Evolutionary conservation across 495 filamentous ascomycete species (phyloP).

Genomic region (Talaromyces stipitatus): DNA sequence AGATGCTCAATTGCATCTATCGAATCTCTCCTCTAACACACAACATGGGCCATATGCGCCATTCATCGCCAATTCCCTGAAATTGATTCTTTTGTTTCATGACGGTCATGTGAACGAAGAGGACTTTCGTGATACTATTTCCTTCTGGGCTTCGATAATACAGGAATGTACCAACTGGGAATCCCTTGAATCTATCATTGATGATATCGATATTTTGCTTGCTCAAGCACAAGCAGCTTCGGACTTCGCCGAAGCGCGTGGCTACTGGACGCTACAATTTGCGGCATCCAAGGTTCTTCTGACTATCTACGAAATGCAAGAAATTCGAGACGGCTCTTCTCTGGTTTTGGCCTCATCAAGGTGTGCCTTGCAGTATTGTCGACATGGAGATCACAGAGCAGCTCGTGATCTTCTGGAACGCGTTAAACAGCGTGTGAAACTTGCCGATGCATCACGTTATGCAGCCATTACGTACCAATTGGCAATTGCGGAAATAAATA

Average conservation of each 20-base stretch:
- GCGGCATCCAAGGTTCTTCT: constrained; percentile 39
- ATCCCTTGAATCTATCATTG: constrained; percentile 48
- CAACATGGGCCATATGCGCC: constrained; percentile 43
- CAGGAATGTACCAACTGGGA: constrained; percentile 35
- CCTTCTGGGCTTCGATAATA: constrained; percentile 30
- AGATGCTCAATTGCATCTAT: constrained; percentile 27
- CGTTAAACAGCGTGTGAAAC: constrained; percentile 42
- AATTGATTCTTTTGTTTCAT: constrained; percentile 47
- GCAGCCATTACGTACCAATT: constrained; percentile 55
- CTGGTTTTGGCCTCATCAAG: constrained; percentile 50
- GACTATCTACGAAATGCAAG: constrained; percentile 45
- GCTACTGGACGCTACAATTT: constrained; percentile 47
- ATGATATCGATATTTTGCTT: constrained; percentile 52
- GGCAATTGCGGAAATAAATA: constrained; percentile 64
- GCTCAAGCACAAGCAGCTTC: constrained; percentile 59
- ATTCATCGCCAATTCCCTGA: constrained; percentile 51
- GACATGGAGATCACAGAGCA: constrained; percentile 68
- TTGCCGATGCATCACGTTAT: constrained; percentile 27
- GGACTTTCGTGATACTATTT: constrained; percentile 36
- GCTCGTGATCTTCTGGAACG: constrained; percentile 57
- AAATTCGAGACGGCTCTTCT: constrained; percentile 42
- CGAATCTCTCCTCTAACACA: constrained; percentile 42
- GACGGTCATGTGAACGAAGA: constrained; percentile 37
- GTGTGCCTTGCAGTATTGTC: constrained; percentile 65
- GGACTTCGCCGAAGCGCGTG: constrained; percentile 73